phyloP scores from a whole-genome alignment of 2,329 filamentous ascomycete genomes.

The Pleurostoma richardsiae region DNA sequence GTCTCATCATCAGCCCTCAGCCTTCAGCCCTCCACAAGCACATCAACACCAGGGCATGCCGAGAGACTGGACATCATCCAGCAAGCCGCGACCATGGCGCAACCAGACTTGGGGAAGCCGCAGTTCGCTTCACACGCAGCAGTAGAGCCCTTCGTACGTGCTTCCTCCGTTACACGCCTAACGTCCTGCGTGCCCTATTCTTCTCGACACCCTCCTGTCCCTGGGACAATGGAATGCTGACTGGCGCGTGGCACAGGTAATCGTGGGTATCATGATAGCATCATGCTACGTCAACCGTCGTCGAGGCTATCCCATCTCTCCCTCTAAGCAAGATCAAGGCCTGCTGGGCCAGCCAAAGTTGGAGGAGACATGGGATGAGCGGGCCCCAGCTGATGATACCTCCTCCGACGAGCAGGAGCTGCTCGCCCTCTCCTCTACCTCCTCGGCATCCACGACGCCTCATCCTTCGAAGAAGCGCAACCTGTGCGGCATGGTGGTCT shows the following conservation, averaged over 20 bases:
- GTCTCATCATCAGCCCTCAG: too few relatives aligned
- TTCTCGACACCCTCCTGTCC: neutral
- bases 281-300: conserved; percentile 21
- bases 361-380: conserved; percentile 11
- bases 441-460: conserved; percentile 14
- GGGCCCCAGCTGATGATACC: conserved; percentile 4
- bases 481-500: conserved; percentile 40
- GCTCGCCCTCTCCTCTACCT: conserved; percentile 1
- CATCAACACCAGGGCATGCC: too few relatives aligned
- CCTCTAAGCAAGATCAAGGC: conserved; percentile 12
- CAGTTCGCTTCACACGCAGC: conserved; percentile 19
- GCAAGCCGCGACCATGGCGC: conserved; percentile 1
- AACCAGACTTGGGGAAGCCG: conserved; percentile 17
- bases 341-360: conserved; percentile 11
- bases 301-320: conserved; percentile 15
- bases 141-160: conserved; percentile 19
- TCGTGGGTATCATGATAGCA: conserved; percentile 20
- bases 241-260: conserved; percentile 9
- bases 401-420: conserved; percentile 10
- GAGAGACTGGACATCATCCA: neutral
- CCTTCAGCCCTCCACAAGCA: too few relatives aligned
- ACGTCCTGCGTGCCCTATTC: neutral
- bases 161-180: neutral
- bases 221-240: neutral
- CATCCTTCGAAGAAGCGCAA: conserved; percentile 41